These are phyloP conservation scores for Spongospora subterranea DNA, from an alignment of 208 protist species.

Conservation along the genomic window DNA sequence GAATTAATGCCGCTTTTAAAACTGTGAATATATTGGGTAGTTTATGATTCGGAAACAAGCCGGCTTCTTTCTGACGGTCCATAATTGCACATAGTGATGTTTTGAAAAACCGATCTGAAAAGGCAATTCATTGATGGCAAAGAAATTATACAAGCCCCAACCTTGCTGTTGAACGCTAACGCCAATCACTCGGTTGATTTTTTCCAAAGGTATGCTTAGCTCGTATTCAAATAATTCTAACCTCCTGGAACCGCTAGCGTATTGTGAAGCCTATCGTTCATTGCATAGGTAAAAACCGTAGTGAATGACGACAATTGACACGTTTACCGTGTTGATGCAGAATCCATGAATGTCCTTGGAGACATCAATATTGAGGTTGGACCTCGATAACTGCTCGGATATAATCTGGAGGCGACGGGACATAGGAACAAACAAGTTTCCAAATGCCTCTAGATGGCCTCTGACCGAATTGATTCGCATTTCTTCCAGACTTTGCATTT, in stretches of 20 bases:
- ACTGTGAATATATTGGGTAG: slow-evolving; percentile 47
- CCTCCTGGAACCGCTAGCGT: background rate
- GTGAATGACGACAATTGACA: background rate
- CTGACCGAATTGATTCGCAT: slow-evolving; percentile 34
- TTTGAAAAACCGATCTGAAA: background rate
- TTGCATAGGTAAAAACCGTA: too few relatives aligned
- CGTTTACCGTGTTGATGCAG: background rate
- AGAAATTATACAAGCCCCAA: background rate
- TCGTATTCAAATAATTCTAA: slow-evolving; percentile 41
- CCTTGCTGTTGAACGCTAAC: background rate
- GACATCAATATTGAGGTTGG: background rate
- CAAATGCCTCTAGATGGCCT: slow-evolving; percentile 39
- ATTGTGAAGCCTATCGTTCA: background rate
- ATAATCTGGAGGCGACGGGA: background rate
- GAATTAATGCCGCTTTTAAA: background rate
- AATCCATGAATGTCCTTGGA: slow-evolving; percentile 27
- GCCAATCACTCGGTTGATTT: background rate
- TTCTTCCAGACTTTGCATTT: slow-evolving; percentile 40
- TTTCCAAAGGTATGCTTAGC: background rate
- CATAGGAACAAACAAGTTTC: background rate
- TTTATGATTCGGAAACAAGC: slow-evolving; percentile 7
- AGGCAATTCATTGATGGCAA: background rate
- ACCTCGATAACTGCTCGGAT: background rate
- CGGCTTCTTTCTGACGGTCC: background rate
- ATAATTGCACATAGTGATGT: background rate